Base-by-base conservation (phyloP, 2,329 filamentous ascomycete species). In the Xylaria sp. region DNA sequence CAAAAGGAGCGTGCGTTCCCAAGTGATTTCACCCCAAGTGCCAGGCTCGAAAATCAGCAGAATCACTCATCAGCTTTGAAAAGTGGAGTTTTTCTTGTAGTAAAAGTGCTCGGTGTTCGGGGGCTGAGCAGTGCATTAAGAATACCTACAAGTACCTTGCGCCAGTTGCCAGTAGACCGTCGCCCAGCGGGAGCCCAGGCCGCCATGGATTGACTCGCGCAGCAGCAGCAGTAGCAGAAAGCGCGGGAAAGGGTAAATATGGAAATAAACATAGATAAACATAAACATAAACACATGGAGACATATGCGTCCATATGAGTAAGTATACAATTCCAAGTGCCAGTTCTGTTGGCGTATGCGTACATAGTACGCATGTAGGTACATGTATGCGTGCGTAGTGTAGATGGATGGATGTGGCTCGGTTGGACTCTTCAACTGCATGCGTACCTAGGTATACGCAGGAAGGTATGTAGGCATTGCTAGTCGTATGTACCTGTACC, bases 191-290 rank as follows among this genome's bases (percentile, higher is more conserved):
- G n/a, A 48, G 38, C 39, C 26, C 44, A 48, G 46, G 29, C 44
- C 41, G 43, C 46, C 19, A 39, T 44, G 24, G 44, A 46, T 56
- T 46, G 55, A 59, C 52, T 59, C 55, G 59, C 52, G 52, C 47
- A 40, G 19, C 48, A 34, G 24, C 5, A 26, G 38, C n/a, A n/a
- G n/a, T n/a, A 46, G 46, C 44, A 52, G 42, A 52, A 42, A 50
- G 54, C 46, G 47, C 42, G 50, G 52, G 16, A 43, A 45, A 48
- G 54, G 40, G 57, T 54, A 54, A 38, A 48, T 38, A 50, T 29
- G 47, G 47, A 20, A 34, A 29, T 38, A 55, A 50, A 49, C 51
- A 48, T 34, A 47, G 21, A 45, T 58, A 52, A 54, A 54, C 24
- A 43, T 38, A n/a, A n/a, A n/a, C n/a, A n/a, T n/a, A n/a, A n/a